Conservation (phyloP, 768 basidiomycete species). For the Paxillus ammoniavirescens region DNA sequence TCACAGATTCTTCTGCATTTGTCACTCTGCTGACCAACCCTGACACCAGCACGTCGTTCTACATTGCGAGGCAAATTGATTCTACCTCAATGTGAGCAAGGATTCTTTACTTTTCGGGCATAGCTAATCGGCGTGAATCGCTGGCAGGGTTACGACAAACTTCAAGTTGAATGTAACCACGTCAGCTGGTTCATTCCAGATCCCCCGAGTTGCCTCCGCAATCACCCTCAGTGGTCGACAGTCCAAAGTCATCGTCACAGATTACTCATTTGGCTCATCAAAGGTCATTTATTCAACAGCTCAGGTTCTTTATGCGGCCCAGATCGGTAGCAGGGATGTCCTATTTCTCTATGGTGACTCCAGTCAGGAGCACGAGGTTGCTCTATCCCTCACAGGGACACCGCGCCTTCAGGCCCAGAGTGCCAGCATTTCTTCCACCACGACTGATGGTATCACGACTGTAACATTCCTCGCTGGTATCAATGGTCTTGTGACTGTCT, state of each 20-base stretch:
- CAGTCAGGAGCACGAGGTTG: conserved; percentile 52
- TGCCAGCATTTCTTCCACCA: conserved; percentile 24
- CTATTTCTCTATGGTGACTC: conserved; percentile 61
- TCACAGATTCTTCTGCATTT: conserved; percentile 49
- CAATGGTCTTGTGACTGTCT: conserved; percentile 56
- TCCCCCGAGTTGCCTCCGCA: conserved; percentile 52
- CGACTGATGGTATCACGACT: conserved; percentile 35
- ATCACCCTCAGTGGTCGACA: conserved; percentile 69
- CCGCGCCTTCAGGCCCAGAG: conserved; percentile 34
- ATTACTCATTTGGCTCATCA: conserved; percentile 70
- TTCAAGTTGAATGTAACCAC: conserved; percentile 66
- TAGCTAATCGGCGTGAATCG: not conserved
- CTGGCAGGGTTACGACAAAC: conserved; percentile 29
- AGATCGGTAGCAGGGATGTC: conserved; percentile 59
- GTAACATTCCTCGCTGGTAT: conserved; percentile 58
- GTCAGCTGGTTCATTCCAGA: conserved; percentile 45
- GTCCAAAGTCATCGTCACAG: conserved; percentile 70
- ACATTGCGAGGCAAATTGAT: conserved; percentile 63
- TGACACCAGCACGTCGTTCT: conserved; percentile 64
- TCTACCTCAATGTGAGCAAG: conserved; percentile 62
- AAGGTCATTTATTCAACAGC: conserved; percentile 70
- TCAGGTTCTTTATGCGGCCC: conserved; percentile 64
- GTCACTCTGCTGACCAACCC: conserved; percentile 68
- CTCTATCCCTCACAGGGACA: conserved; percentile 47
- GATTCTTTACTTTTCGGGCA: not conserved